Evolutionary conservation across 2,329 filamentous ascomycete species (phyloP), one percentile per base, ranked within the genome.

Genomic region (Zopfia rhizophila): DNA sequence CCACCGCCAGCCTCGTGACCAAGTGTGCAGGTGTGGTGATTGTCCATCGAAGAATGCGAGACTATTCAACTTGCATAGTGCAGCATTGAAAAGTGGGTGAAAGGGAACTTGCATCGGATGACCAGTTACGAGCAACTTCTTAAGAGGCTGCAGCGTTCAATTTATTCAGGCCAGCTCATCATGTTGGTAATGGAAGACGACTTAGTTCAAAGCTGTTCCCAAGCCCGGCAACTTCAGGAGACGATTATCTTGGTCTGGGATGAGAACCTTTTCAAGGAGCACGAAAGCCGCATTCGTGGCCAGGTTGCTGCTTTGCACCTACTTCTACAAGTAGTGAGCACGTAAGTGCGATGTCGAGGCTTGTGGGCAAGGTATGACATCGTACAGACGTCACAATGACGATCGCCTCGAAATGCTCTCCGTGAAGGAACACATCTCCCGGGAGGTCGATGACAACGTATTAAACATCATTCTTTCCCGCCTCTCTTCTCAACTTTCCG

Each of bases 271-370:
- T 32, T 55, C 11, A 35, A 41, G 18, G 45, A 44, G 8, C 52
- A 55, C 27, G 49, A 55, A 16, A 44, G 29, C n/a, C 52, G 52
- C n/a, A 43, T 55, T 22, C 45, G 49, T 2, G 49, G 52, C 8
- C 45, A 53, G 24, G 39, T 44, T n/a, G 17, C 6, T 17, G 45
- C 52, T 10, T 24, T 55, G 25, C 39, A 42, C 7, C 45, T 53
- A 3, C 35, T 55, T 12, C 25, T 55, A 11, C 39, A 54, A 21
- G 45, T 54, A n/a, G 41, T 54, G 22, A 40, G 17, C 16, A 10
- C 51, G 51, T 54, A 35, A 33, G 38, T 51, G 21, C 22, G 7
- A 25, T 8, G 12, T 27, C 8, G 17, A 30, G 13, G 18, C 24
- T 13, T n/a, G 8, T 25, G 7, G 24, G 16, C 4, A 17, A 38